These are phyloP conservation scores for Otatea glauca DNA, from an alignment of 176 grass and related monocot genomes.

Conservation along the genomic window DNA sequence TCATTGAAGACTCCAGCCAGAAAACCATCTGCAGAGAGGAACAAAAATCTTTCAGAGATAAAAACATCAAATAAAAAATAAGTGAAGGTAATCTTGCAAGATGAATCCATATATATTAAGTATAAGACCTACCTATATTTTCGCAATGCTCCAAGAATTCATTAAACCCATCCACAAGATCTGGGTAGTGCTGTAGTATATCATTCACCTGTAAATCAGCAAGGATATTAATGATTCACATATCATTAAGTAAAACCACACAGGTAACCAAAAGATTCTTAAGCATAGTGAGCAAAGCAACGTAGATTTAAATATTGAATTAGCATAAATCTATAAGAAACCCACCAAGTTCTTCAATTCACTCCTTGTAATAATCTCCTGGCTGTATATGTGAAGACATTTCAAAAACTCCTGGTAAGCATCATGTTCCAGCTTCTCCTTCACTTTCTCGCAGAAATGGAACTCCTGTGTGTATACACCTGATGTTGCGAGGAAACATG, in stretches of 20 bases:
- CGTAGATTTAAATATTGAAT: constrained; percentile 1
- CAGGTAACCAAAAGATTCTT: constrained; percentile 4
- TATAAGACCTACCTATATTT: constrained; percentile 62
- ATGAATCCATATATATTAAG: constrained; percentile 8
- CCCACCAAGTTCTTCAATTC: constrained; percentile 97
- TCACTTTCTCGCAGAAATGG: constrained; percentile 90
- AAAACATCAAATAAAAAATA: constrained; percentile 18
- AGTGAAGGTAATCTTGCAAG: constrained; percentile 16
- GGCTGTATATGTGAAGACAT: constrained; percentile 99
- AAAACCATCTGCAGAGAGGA: constrained; percentile 64
- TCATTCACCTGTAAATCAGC: constrained; percentile 65
- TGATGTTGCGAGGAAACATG: constrained; percentile 49
- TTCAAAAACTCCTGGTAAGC: constrained; percentile 99
- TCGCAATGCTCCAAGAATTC: constrained; percentile 88
- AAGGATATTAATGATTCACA: constrained; percentile 13
- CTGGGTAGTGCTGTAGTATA: constrained; percentile 82
- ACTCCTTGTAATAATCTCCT: constrained; percentile 91
- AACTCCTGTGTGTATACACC: constrained; percentile 86
- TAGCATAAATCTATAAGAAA: constrained; percentile 33
- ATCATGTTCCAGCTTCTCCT: constrained; percentile 95
- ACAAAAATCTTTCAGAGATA: constrained; percentile 20
- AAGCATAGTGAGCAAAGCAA: neutral
- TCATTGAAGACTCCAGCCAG: constrained; percentile 77
- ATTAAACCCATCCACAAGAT: constrained; percentile 95
- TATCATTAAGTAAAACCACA: constrained; percentile 16